These are phyloP conservation scores for Calonectria ilicicola DNA, from an alignment of 2,329 filamentous ascomycete species.

Conservation along the genomic window DNA sequence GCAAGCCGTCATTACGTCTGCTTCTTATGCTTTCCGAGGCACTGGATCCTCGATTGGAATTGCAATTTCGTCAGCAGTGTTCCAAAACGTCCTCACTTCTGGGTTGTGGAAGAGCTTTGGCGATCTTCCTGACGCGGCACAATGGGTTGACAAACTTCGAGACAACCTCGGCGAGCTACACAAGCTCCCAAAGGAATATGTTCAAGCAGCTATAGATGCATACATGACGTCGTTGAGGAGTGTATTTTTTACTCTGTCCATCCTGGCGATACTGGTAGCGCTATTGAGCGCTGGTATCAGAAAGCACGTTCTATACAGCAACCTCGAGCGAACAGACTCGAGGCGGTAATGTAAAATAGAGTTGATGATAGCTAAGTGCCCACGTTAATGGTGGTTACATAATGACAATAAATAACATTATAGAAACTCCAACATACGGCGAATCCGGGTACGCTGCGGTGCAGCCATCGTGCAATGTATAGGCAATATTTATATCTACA, in stretches of 20 bases:
- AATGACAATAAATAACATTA: not conserved
- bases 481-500: not conserved
- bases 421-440: not conserved
- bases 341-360: not conserved
- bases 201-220: not conserved
- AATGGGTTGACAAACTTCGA: not conserved
- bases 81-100: not conserved
- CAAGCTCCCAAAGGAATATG: not conserved
- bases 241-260: not conserved
- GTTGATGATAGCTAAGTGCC: not conserved
- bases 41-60: not conserved
- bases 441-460: not conserved
- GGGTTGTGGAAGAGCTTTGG: not conserved
- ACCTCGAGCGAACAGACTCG: not conserved
- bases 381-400: not conserved
- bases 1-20: not conserved
- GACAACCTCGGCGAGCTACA: not conserved
- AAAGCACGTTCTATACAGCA: not conserved
- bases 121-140: not conserved
- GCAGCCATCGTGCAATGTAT: not conserved
- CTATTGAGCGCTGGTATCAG: not conserved
- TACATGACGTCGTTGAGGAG: not conserved
- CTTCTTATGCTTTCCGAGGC: not conserved
- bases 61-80: not conserved
- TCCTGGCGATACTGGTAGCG: not conserved